Percentiles rank a stretch among this genome's conserved stretches.
These are phyloP conservation scores for Ormosia emarginata DNA, from an alignment of 306 rosid genomes.

Conservation along the genomic window DNA sequence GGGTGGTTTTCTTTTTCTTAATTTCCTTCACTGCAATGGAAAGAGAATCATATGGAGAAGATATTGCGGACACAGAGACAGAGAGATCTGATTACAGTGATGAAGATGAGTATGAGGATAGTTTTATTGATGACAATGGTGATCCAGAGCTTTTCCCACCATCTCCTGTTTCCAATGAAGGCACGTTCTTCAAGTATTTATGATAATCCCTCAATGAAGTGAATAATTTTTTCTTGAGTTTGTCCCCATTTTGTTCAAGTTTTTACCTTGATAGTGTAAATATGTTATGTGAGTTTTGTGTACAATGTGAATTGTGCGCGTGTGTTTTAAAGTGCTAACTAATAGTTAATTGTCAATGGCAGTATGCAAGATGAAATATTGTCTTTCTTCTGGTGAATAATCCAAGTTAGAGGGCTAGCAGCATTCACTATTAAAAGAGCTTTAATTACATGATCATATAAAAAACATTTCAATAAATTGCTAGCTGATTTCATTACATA, in stretches of 20 bases:
- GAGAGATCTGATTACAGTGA: conserved; percentile 53
- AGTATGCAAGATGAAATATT: too few species aligned
- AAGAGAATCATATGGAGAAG: conserved; percentile 88
- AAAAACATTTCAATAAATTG: neutral
- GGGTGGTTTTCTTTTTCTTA: neutral
- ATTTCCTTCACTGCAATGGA: conserved; percentile 39
- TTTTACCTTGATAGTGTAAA: neutral
- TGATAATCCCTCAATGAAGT: neutral
- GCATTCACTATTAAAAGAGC: neutral
- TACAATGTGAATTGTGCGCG: neutral
- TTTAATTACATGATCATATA: neutral
- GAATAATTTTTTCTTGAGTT: neutral
- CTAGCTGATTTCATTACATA: neutral
- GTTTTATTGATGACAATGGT: conserved; percentile 70
- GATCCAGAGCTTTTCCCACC: conserved; percentile 41
- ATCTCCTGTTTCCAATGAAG: conserved; percentile 50
- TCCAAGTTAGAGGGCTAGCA: neutral
- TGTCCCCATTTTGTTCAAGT: neutral
- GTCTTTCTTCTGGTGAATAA: neutral
- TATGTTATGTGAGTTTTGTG: neutral
- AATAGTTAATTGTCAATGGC: neutral
- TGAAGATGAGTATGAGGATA: conserved; percentile 70
- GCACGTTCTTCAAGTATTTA: conserved; percentile 22
- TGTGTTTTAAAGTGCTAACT: neutral
- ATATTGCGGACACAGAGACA: conserved; percentile 77